A percentile compares a stretch with the other conserved stretches of the same genome.
Evolutionary conservation across 192 early-diverging fungal genomes (phyloP).

Genomic region (Coemansia javaensis): DNA sequence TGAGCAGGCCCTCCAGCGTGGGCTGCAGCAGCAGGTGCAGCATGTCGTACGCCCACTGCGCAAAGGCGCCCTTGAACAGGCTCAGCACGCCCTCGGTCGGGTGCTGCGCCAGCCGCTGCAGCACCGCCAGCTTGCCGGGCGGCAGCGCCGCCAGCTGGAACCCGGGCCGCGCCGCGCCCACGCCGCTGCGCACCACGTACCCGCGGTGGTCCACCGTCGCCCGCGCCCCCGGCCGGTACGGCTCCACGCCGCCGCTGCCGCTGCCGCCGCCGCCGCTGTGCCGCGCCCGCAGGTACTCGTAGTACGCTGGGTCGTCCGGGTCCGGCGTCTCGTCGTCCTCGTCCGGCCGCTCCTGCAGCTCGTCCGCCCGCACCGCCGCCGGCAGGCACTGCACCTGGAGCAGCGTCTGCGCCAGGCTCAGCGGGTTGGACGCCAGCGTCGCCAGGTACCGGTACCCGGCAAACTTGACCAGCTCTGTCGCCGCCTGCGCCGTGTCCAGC

Average conservation of each 20-base stretch:
- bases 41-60: conserved; percentile 73
- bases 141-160: conserved; percentile 63
- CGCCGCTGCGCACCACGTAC: conserved; percentile 57
- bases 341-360: not conserved
- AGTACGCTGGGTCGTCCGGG: conserved; percentile 47
- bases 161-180: conserved; percentile 55
- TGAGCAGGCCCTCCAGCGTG: conserved; percentile 76
- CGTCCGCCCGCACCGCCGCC: conserved; percentile 9
- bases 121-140: conserved; percentile 54
- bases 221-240: conserved; percentile 7
- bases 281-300: conserved; percentile 46
- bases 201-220: conserved; percentile 52
- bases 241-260: conserved; percentile 10
- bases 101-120: conserved; percentile 54
- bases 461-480: conserved; percentile 59
- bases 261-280: conserved; percentile 19
- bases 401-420: conserved; percentile 64
- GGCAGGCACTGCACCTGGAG: conserved; percentile 73
- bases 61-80: conserved; percentile 64
- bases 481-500: conserved; percentile 43
- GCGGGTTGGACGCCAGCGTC: conserved; percentile 57
- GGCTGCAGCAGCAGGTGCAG: conserved; percentile 74
- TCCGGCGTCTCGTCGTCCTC: conserved; percentile 22
- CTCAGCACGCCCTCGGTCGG: conserved; percentile 61
- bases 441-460: conserved; percentile 60